These are phyloP conservation scores for Gracilaria domingensis DNA, from an alignment of 23 red algal species.

Conservation along the genomic window DNA sequence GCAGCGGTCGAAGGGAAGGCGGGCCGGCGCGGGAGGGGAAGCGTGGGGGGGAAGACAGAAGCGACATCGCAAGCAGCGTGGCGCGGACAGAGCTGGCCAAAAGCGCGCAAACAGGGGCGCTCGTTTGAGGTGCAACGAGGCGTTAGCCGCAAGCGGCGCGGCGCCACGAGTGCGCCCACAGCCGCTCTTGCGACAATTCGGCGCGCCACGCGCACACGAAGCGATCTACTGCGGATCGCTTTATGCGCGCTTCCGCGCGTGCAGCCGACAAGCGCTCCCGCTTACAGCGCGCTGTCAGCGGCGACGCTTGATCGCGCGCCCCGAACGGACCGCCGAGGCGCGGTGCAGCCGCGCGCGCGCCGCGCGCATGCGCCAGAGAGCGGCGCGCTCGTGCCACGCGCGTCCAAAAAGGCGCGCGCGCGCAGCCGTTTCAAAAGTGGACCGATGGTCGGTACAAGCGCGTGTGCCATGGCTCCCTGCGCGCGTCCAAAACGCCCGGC, in stretches of 20 bases:
- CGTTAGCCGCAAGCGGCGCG: no score
- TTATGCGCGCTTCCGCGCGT: not conserved
- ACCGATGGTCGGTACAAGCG: conserved; percentile 1
- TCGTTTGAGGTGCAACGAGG: not conserved
- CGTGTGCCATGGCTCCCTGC: not conserved
- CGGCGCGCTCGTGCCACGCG: not conserved
- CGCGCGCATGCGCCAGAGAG: not conserved
- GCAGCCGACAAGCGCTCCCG: not conserved
- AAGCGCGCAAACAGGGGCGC: not conserved
- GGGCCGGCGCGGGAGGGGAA: not conserved
- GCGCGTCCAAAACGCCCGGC: conserved; percentile 17
- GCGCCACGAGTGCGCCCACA: not conserved
- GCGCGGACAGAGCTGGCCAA: not conserved
- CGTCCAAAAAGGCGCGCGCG: conserved; percentile 10
- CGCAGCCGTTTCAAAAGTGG: conserved; percentile 25
- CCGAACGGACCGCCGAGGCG: not conserved
- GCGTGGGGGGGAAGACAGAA: no score
- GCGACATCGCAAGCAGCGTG: no score
- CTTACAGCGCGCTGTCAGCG: conserved; percentile 5
- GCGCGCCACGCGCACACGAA: not conserved
- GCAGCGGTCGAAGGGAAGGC: not conserved
- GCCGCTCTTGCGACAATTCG: conserved; percentile 19
- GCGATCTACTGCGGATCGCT: conserved; percentile 27
- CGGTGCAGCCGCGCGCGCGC: not conserved
- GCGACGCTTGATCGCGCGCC: not conserved